Evolutionary conservation across 495 filamentous ascomycete species (phyloP).

Genomic region (Xylaria palmicola): DNA sequence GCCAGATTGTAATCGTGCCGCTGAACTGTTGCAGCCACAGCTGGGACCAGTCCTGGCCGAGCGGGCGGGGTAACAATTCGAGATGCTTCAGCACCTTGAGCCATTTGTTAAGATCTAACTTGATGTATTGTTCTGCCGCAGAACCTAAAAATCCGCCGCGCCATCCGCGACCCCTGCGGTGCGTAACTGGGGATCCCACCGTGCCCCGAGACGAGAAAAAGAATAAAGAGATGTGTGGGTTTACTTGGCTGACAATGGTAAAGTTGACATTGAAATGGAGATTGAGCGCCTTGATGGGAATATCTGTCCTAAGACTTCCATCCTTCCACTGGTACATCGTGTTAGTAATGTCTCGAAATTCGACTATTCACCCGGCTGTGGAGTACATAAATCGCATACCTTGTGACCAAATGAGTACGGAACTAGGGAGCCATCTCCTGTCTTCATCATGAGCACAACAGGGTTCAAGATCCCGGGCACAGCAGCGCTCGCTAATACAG

Average conservation of each 20-base stretch:
- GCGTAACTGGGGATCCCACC: constrained; percentile 90
- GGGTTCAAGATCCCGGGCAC: constrained; percentile 96
- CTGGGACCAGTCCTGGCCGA: constrained; percentile 96
- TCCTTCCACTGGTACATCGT: constrained; percentile 89
- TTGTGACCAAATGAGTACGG: constrained; percentile 95
- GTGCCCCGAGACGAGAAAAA: constrained; percentile 93
- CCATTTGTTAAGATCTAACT: constrained; percentile 95
- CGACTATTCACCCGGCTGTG: not conserved
- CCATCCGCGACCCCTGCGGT: constrained; percentile 92
- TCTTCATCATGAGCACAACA: constrained; percentile 96
- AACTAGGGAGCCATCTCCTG: constrained; percentile 62
- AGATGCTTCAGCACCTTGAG: constrained; percentile 88
- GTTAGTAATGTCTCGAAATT: constrained; percentile 1
- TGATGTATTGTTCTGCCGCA: constrained; percentile 92
- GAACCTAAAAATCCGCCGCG: constrained; percentile 89
- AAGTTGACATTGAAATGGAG: constrained; percentile 98
- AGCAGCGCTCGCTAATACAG: constrained; percentile 90
- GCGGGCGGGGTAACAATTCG: constrained; percentile 81
- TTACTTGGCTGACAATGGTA: constrained; percentile 92
- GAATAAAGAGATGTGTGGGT: constrained; percentile 96
- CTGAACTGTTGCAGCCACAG: constrained; percentile 94
- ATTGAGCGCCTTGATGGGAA: constrained; percentile 90
- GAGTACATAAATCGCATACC: constrained; percentile 11
- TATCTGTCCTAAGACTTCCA: constrained; percentile 88
- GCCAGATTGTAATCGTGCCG: constrained; percentile 95